phyloP scores from a whole-genome alignment of 2,329 filamentous ascomycete species.

The Hymenoscyphus fructigenus region DNA sequence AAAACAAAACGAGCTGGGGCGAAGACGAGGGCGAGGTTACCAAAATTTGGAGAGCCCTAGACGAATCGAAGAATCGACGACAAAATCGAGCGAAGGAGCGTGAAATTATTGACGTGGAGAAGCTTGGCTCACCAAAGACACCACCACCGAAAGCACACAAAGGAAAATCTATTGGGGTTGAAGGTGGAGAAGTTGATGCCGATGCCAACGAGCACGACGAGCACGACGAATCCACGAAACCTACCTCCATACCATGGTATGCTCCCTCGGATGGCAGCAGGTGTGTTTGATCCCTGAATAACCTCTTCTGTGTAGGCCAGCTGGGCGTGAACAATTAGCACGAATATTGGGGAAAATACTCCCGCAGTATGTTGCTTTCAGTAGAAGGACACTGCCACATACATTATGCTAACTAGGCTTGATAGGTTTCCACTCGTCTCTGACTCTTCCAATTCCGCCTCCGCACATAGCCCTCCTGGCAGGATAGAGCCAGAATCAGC shows the following conservation, averaged over 20 bases:
- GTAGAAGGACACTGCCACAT: neutral
- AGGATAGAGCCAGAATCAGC: neutral
- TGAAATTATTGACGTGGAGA: neutral
- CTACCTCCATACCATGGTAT: neutral
- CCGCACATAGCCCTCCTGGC: neutral
- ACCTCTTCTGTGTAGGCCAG: neutral
- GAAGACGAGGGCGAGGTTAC: neutral
- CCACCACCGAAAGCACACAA: neutral
- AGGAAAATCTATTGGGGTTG: neutral
- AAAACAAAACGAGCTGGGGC: neutral
- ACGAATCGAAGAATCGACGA: neutral
- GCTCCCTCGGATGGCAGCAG: neutral
- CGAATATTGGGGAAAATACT: neutral
- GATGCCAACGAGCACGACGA: neutral
- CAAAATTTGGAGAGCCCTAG: neutral
- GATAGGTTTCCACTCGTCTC: neutral
- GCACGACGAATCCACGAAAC: neutral
- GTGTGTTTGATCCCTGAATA: neutral
- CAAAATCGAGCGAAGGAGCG: neutral
- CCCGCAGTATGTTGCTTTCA: slow-evolving; percentile 1
- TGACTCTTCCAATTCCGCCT: neutral
- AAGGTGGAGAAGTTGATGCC: neutral
- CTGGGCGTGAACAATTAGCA: neutral
- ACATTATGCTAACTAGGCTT: neutral
- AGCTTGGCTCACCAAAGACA: neutral